Evolutionary conservation across 1,284 basidiomycete species (phyloP).

Genomic region (Chiua sp.): DNA sequence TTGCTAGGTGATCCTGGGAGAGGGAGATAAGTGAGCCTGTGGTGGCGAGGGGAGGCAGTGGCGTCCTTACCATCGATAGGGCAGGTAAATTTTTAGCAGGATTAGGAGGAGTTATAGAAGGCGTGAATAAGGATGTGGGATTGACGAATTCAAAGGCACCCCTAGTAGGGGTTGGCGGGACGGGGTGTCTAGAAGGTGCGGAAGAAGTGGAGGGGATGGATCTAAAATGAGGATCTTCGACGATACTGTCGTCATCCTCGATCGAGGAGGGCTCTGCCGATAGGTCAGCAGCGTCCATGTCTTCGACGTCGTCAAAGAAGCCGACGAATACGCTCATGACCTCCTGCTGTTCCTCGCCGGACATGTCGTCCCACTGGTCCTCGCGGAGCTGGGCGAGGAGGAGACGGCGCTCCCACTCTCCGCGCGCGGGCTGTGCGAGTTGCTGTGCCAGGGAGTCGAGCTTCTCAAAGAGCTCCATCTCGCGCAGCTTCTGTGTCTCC

Average conservation of each 20-base stretch:
- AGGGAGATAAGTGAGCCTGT: slow-evolving; percentile 11
- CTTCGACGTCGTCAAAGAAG: slow-evolving; percentile 43
- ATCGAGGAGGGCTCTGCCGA: slow-evolving; percentile 22
- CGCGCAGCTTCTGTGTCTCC: slow-evolving; percentile 34
- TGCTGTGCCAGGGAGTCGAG: slow-evolving; percentile 26
- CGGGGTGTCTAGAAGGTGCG: slow-evolving; percentile 14
- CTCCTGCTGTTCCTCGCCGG: slow-evolving; percentile 36
- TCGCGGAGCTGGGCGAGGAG: slow-evolving; percentile 34
- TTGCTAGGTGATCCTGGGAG: slow-evolving; percentile 34
- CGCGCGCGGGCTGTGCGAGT: slow-evolving; percentile 35
- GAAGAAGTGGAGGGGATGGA: background rate
- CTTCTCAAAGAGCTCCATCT: slow-evolving; percentile 33
- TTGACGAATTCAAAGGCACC: slow-evolving; percentile 35
- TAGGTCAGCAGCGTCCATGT: slow-evolving; percentile 23
- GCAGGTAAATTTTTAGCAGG: slow-evolving; percentile 36
- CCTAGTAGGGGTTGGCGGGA: slow-evolving; percentile 30
- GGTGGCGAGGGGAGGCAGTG: slow-evolving; percentile 1
- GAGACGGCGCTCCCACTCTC: slow-evolving; percentile 38
- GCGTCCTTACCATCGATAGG: slow-evolving; percentile 34
- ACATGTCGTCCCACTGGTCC: slow-evolving; percentile 38
- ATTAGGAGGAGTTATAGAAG: slow-evolving; percentile 26
- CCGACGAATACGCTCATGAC: slow-evolving; percentile 48
- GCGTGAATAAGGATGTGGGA: slow-evolving; percentile 30
- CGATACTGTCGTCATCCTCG: slow-evolving; percentile 37
- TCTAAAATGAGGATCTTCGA: slow-evolving; percentile 37